phyloP scores from a whole-genome alignment of 1,284 basidiomycete species.

The Fomitopsis schrenkii region DNA sequence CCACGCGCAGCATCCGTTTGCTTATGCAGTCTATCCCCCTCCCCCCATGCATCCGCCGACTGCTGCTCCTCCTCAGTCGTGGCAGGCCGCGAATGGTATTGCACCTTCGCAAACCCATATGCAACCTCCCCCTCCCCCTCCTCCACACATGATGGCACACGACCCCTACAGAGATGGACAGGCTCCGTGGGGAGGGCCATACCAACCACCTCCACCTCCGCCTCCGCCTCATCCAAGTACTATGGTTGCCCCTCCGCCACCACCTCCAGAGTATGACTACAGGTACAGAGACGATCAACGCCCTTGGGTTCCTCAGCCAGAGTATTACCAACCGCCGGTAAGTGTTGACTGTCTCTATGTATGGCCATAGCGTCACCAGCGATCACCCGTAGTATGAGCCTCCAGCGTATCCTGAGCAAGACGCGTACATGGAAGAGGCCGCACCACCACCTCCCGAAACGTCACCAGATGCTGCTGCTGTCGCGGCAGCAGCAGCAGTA shows the following conservation, averaged over 20 bases:
- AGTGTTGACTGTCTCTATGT: slow-evolving; percentile 7
- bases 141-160: slow-evolving; percentile 40
- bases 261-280: slow-evolving; percentile 47
- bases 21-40: slow-evolving; percentile 44
- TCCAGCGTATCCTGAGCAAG: slow-evolving; percentile 36
- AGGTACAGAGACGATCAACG: slow-evolving; percentile 53
- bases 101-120: slow-evolving; percentile 64
- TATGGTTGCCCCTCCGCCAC: slow-evolving; percentile 32
- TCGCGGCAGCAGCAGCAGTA: slow-evolving; percentile 11
- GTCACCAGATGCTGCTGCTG: slow-evolving; percentile 12
- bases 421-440: slow-evolving; percentile 46
- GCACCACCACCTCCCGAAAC: slow-evolving; percentile 38
- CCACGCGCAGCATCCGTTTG: slow-evolving; percentile 33
- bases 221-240: slow-evolving; percentile 27
- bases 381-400: slow-evolving; percentile 34
- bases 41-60: slow-evolving; percentile 38
- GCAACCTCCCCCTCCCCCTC: slow-evolving; percentile 25
- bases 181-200: slow-evolving; percentile 36
- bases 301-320: slow-evolving; percentile 40
- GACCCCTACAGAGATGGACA: slow-evolving; percentile 43
- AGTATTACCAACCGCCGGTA: slow-evolving; percentile 57
- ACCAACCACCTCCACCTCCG: slow-evolving; percentile 38
- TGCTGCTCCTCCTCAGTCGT: slow-evolving; percentile 49
- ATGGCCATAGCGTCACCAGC: not conserved
- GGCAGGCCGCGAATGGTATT: slow-evolving; percentile 57